Evolutionary conservation across 2,329 filamentous ascomycete species (phyloP).

Genomic region (Saccharata proteae): DNA sequence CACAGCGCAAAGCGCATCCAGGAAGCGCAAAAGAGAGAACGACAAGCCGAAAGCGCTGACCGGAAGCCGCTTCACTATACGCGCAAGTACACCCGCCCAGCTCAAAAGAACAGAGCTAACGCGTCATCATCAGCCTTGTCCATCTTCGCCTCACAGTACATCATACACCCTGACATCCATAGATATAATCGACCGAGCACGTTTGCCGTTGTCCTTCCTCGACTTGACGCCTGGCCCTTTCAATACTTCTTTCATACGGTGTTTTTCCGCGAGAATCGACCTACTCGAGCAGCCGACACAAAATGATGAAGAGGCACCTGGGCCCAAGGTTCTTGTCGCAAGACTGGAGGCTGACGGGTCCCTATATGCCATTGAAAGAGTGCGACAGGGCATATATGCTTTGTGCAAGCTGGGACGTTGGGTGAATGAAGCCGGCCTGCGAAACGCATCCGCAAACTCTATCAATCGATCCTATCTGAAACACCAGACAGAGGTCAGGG

Average conservation of each 20-base stretch:
- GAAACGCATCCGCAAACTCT: slow-evolving; percentile 17
- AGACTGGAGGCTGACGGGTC: slow-evolving; percentile 43
- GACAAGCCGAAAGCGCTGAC: neutral
- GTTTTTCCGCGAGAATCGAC: slow-evolving; percentile 23
- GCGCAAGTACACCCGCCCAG: slow-evolving; percentile 1
- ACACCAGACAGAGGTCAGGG: slow-evolving; percentile 33
- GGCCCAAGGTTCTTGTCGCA: slow-evolving; percentile 22
- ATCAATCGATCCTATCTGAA: slow-evolving; percentile 40
- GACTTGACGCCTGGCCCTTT: slow-evolving; percentile 15
- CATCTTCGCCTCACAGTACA: slow-evolving; percentile 17
- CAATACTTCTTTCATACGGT: slow-evolving; percentile 14
- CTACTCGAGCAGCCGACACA: slow-evolving; percentile 17
- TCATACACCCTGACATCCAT: slow-evolving; percentile 21
- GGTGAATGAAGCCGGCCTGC: slow-evolving; percentile 40
- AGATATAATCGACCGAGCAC: slow-evolving; percentile 21
- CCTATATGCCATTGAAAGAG: slow-evolving; percentile 68
- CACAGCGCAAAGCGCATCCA: slow-evolving; percentile 1
- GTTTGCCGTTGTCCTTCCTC: slow-evolving; percentile 26
- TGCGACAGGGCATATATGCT: slow-evolving; percentile 49
- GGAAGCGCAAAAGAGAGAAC: slow-evolving; percentile 7
- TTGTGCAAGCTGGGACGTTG: slow-evolving; percentile 57
- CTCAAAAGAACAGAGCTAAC: neutral
- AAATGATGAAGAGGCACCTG: slow-evolving; percentile 4
- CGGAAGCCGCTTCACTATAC: slow-evolving; percentile 6
- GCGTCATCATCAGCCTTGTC: slow-evolving; percentile 13